Evolutionary conservation across 2,329 filamentous ascomycete species (phyloP), one percentile per base, ranked within the genome.

Genomic region (Exutisphaerella laricina): DNA sequence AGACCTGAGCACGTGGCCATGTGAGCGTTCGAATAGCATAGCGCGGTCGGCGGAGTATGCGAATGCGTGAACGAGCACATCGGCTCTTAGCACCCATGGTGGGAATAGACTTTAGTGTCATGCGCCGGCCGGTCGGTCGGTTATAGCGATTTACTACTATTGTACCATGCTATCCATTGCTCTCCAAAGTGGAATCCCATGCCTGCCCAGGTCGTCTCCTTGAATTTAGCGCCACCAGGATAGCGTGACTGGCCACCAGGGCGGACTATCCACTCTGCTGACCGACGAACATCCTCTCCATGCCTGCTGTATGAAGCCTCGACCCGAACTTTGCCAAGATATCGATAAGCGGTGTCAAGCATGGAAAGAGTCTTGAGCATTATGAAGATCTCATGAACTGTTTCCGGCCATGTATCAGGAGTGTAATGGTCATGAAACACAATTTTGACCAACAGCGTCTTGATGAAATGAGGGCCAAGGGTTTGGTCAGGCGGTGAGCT

Each of bases 401-500:
- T 47, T 4, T 30, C 30, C 12, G 49, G 33, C 46, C 52, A 55
- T 5, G 53, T 57, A 8, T 40, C 48, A 1, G 48, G 48, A 7
- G 53, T 56, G 26, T 58, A 55, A 28, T 51, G 22, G 34, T 58
- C 54, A 20, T 51, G 45, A 16, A 57, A 57, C 1, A 40, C 41
- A 3, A 57, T 29, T n/a, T 41, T n/a, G 3, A 58, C 13, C 8
- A 21, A 46, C 17, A 58, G 25, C 3, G 29, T 49, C n/a, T 52
- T 37, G 46, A 58, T 47, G 14, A 37, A 48, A 31, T 48, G 50
- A 0, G 47, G 42, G 1, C 41, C 48, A 3, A 26, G 40, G 13
- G 42, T 45, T 8, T 28, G n/a, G 31, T 31, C 43, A 12, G 26
- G 3, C 4, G 39, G 46, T 12, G 44, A 34, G 2, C 44, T 16